Evolutionary conservation across 1,284 basidiomycete species (phyloP).

Genomic region (Singerocomus inundabilis): DNA sequence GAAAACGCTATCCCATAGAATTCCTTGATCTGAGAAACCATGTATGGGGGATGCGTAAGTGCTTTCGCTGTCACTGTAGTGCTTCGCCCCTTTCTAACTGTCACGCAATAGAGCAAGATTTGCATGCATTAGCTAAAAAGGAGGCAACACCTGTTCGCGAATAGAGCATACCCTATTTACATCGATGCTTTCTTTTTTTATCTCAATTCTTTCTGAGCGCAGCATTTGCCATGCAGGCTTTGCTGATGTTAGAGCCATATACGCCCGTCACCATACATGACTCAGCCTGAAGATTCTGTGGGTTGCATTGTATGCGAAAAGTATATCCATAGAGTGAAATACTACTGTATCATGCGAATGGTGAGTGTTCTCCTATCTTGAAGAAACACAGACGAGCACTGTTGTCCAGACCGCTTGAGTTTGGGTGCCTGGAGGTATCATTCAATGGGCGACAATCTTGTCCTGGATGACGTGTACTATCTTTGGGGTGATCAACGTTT

Average conservation of each 20-base stretch:
- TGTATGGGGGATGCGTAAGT: slow-evolving; percentile 84
- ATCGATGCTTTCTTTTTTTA: not conserved
- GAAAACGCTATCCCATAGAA: slow-evolving; percentile 37
- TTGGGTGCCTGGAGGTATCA: not conserved
- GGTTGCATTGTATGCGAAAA: not conserved
- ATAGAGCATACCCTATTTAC: slow-evolving; percentile 24
- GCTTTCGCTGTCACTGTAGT: not conserved
- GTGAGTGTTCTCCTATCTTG: slow-evolving; percentile 3
- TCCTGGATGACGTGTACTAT: not conserved
- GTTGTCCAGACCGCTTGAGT: too few species aligned
- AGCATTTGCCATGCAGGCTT: not conserved
- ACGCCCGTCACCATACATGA: not conserved
- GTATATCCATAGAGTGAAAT: not conserved
- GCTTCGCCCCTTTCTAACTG: not conserved
- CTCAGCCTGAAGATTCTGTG: not conserved
- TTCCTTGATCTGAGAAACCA: slow-evolving; percentile 74
- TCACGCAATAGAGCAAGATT: slow-evolving; percentile 64
- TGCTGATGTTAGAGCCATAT: not conserved
- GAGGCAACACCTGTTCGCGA: slow-evolving; percentile 58
- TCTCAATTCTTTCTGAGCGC: not conserved
- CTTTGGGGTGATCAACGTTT: not conserved
- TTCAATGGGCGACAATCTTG: not conserved
- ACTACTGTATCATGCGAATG: not conserved
- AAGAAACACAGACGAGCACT: not conserved
- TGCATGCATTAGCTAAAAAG: slow-evolving; percentile 72